phyloP scores from a whole-genome alignment of 108 stramenopile genomes.

The Cyclotella distinguenda region DNA sequence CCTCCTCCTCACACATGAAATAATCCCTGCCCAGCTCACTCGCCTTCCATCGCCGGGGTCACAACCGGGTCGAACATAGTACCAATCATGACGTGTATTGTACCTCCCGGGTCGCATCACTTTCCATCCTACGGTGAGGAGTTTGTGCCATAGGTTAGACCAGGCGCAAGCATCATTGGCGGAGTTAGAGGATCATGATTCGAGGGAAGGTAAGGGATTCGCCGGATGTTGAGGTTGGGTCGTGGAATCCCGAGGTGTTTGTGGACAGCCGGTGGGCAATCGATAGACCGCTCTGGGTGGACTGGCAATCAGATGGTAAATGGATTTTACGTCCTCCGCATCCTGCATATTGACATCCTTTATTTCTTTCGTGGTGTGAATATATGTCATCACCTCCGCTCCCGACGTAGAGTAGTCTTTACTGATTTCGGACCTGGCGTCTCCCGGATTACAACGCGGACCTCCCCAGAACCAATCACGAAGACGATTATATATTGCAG shows the following conservation, averaged over 20 bases:
- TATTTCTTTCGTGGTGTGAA: not conserved
- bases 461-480: not conserved
- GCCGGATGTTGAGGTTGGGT: too few relatives aligned
- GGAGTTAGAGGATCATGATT: too few relatives aligned
- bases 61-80: conserved; percentile 29
- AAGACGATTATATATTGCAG: not conserved
- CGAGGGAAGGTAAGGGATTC: too few relatives aligned
- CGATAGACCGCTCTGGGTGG: too few relatives aligned
- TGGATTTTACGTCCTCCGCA: not conserved
- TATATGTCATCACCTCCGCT: not conserved
- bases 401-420: not conserved
- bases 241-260: too few relatives aligned
- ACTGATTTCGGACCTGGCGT: not conserved
- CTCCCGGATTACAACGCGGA: not conserved
- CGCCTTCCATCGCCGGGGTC: conserved; percentile 18
- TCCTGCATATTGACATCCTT: not conserved
- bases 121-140: conserved; percentile 29
- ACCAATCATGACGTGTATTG: conserved; percentile 42
- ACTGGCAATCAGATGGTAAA: not conserved
- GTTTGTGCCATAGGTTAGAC: conserved; percentile 16
- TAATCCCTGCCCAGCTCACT: conserved; percentile 28
- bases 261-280: too few relatives aligned
- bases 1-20: conserved; percentile 34
- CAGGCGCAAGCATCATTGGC: conserved; percentile 8
- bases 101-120: conserved; percentile 23